Conservation (phyloP, 2,329 filamentous ascomycete species). For the Fusarium pilosicola region DNA sequence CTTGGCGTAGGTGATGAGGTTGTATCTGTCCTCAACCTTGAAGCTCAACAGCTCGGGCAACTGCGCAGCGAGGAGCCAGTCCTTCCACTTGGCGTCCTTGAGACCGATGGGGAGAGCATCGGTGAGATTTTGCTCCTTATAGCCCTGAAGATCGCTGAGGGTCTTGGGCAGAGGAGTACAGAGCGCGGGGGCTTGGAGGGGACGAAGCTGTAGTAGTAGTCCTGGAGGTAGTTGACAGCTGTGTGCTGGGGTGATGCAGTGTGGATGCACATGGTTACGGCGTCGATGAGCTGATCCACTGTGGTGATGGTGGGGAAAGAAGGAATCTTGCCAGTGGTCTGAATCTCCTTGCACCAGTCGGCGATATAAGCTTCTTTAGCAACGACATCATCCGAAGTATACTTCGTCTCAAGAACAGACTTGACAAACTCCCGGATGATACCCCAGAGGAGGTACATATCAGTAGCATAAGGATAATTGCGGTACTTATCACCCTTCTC, state of each 20-base stretch:
- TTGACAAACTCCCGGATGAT: conserved; percentile 22
- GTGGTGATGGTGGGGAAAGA: conserved; percentile 28
- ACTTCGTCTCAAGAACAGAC: conserved; percentile 18
- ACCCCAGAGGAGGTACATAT: conserved; percentile 13
- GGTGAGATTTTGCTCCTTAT: conserved; percentile 23
- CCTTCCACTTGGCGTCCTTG: conserved; percentile 26
- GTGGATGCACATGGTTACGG: conserved; percentile 34
- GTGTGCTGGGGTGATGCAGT: conserved; percentile 29
- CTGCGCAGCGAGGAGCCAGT: conserved; percentile 24
- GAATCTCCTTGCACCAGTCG: conserved; percentile 24
- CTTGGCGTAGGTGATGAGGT: conserved; percentile 28
- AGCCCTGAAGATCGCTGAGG: conserved; percentile 1
- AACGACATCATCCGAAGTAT: not conserved
- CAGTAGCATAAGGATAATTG: conserved; percentile 27
- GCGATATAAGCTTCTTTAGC: not conserved
- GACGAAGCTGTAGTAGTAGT: conserved; percentile 36
- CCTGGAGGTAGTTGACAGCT: conserved; percentile 29
- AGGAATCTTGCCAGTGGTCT: conserved; percentile 8
- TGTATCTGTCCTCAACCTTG: conserved; percentile 26
- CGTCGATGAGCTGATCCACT: conserved; percentile 25
- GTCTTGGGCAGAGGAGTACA: conserved; percentile 9
- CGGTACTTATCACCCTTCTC: conserved; percentile 23
- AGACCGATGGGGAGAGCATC: conserved; percentile 23
- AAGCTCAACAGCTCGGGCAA: conserved; percentile 24
- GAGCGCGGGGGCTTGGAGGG: conserved; percentile 29